These are phyloP conservation scores for Malassezia sympodialis DNA, from an alignment of 1,284 basidiomycete species.

Conservation along the genomic window DNA sequence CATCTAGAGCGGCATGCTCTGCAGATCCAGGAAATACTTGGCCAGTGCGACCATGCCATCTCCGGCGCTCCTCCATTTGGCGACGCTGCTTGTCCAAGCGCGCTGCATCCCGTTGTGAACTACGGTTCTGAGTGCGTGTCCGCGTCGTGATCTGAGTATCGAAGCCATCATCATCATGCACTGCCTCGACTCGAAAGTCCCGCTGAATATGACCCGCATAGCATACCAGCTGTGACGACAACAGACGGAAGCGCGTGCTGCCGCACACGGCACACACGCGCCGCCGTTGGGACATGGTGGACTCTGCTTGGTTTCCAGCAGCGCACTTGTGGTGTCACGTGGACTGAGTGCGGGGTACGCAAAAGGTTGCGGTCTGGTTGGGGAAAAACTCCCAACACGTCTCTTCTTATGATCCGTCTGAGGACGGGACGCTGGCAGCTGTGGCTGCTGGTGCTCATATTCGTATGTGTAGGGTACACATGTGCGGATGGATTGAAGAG, in stretches of 20 bases:
- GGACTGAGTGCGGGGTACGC: background rate
- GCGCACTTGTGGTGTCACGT: background rate
- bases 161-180: conserved; percentile 18
- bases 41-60: background rate
- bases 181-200: conserved; percentile 16
- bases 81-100: conserved; percentile 4
- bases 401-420: background rate
- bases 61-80: background rate
- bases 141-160: conserved; percentile 17
- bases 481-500: background rate
- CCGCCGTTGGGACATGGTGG: conserved; percentile 6
- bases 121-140: conserved; percentile 6
- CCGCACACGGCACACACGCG: conserved; percentile 14
- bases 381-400: background rate
- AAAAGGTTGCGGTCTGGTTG: background rate
- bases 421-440: background rate
- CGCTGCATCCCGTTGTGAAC: conserved; percentile 9
- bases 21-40: conserved; percentile 5
- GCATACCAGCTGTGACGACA: conserved; percentile 17
- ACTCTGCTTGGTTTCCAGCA: background rate
- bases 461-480: background rate
- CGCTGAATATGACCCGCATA: conserved; percentile 16
- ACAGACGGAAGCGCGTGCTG: conserved; percentile 15
- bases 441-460: background rate
- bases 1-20: background rate